These are phyloP conservation scores for Pueraria montana DNA, from an alignment of 306 rosid species.

Conservation along the genomic window DNA sequence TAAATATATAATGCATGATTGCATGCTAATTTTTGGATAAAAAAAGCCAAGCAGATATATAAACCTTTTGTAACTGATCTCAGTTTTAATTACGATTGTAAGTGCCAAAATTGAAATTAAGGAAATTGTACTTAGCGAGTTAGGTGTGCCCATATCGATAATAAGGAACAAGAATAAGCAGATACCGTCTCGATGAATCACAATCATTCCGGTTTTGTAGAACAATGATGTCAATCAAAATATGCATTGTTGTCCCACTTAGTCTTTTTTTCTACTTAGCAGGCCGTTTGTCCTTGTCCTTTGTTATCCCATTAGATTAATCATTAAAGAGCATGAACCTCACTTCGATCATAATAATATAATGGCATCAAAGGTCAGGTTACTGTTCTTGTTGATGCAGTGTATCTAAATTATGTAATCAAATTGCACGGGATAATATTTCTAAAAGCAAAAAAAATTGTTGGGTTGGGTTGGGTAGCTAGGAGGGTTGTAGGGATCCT, in stretches of 20 bases:
- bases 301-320: slow-evolving; percentile 23
- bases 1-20: not conserved
- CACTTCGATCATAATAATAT: slow-evolving; percentile 39
- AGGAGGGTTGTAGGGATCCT: slow-evolving; percentile 12
- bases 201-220: slow-evolving; percentile 37
- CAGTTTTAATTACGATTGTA: not conserved
- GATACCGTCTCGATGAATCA: slow-evolving; percentile 43
- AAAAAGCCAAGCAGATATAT: not conserved
- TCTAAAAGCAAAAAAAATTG: slow-evolving; percentile 16
- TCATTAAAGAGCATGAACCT: slow-evolving; percentile 35
- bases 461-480: not conserved
- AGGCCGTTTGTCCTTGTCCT: not conserved
- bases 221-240: slow-evolving; percentile 12
- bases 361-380: not conserved
- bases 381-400: not conserved
- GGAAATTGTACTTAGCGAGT: not conserved
- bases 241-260: slow-evolving; percentile 31
- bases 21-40: slow-evolving; percentile 9
- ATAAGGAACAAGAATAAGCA: slow-evolving; percentile 29
- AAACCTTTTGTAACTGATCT: slow-evolving; percentile 1
- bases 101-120: slow-evolving; percentile 5
- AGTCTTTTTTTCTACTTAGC: not conserved
- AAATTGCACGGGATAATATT: slow-evolving; percentile 18
- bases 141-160: not conserved
- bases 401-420: slow-evolving; percentile 21